Percentiles rank a stretch among this genome's conserved stretches.
These are phyloP conservation scores for Phytophthora colocasiae DNA, from an alignment of 352 stramenopile species.

Conservation along the genomic window DNA sequence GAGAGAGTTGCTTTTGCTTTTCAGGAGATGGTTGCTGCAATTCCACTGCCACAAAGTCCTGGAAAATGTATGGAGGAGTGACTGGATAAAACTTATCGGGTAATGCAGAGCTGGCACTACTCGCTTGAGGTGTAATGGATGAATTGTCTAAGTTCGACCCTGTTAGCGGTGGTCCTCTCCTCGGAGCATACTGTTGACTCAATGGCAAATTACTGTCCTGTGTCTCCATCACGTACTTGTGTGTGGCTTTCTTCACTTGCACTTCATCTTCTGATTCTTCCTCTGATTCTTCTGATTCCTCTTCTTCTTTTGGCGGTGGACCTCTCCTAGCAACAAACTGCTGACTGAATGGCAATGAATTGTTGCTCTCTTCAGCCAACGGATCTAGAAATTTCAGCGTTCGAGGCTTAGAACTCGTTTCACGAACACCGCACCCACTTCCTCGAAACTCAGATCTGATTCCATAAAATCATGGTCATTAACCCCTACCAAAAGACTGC, in stretches of 20 bases:
- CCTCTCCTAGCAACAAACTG: slow-evolving; percentile 29
- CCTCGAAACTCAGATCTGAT: slow-evolving; percentile 43
- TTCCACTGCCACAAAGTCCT: neutral
- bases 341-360: slow-evolving; percentile 26
- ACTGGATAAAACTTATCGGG: slow-evolving; percentile 15
- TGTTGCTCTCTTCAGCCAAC: slow-evolving; percentile 13
- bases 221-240: slow-evolving; percentile 4
- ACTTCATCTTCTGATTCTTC: slow-evolving; percentile 13
- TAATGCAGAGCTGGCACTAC: slow-evolving; percentile 21
- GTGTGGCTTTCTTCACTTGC: neutral
- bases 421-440: slow-evolving; percentile 59
- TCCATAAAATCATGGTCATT: slow-evolving; percentile 65
- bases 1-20: neutral
- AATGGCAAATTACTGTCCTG: slow-evolving; percentile 16
- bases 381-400: slow-evolving; percentile 56
- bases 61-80: neutral
- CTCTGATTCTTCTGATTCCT: slow-evolving; percentile 9
- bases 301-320: slow-evolving; percentile 25
- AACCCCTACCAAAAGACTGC: slow-evolving; percentile 65
- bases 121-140: slow-evolving; percentile 16
- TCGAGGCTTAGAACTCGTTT: slow-evolving; percentile 49
- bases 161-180: slow-evolving; percentile 22
- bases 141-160: slow-evolving; percentile 21
- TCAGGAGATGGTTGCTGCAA: neutral
- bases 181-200: slow-evolving; percentile 31